A percentile compares a stretch with the other conserved stretches of the same genome.
Evolutionary conservation across 192 early-diverging fungal species (phyloP).

Genomic region (Polychytrium aggregatum): DNA sequence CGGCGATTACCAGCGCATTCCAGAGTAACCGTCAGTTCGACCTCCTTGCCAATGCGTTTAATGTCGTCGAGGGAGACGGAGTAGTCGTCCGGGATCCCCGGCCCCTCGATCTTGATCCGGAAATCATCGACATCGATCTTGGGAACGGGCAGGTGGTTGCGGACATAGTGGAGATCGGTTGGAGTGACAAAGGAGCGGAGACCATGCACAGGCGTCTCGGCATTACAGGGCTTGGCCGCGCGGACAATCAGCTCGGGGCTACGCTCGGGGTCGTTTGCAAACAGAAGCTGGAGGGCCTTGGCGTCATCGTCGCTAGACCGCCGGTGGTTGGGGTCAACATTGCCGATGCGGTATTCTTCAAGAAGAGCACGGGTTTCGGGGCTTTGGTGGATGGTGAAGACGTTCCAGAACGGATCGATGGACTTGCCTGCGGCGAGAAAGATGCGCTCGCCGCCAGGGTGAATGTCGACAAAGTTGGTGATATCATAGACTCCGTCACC

Average conservation of each 20-base stretch:
- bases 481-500: conserved; percentile 39
- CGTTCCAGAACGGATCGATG: conserved; percentile 44
- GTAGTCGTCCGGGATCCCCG: conserved; percentile 28
- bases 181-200: conserved; percentile 65
- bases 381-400: conserved; percentile 36
- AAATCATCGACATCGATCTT: conserved; percentile 46
- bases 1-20: conserved; percentile 81
- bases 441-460: conserved; percentile 40
- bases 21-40: conserved; percentile 50
- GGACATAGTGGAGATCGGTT: conserved; percentile 64
- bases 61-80: conserved; percentile 37
- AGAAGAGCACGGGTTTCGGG: conserved; percentile 25
- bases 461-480: conserved; percentile 37
- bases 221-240: conserved; percentile 70
- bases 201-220: conserved; percentile 55
- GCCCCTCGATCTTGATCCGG: conserved; percentile 45
- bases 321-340: conserved; percentile 6
- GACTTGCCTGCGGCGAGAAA: conserved; percentile 37
- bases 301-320: not conserved
- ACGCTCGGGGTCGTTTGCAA: conserved; percentile 63
- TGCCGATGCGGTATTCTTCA: conserved; percentile 36
- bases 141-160: conserved; percentile 86
- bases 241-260: conserved; percentile 50
- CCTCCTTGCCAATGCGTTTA: conserved; percentile 31
- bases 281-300: conserved; percentile 17